Conservation (phyloP, 228 moss, liverwort and hornwort species). For the Sphagnum magellanicum region DNA sequence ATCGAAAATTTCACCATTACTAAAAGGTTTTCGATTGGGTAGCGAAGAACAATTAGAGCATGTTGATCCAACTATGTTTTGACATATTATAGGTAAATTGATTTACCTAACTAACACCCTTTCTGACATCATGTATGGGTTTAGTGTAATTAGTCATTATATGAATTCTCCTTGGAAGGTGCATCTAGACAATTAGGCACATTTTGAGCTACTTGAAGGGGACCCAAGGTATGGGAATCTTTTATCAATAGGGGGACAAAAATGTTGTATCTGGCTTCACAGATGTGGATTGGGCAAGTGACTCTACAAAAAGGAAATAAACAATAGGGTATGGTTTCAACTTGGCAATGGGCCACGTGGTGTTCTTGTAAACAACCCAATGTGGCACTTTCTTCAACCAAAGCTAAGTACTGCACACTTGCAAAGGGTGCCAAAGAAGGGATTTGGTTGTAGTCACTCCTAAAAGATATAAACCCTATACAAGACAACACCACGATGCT, state of each 20-base stretch:
- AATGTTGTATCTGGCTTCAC: background rate
- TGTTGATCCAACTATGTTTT: background rate
- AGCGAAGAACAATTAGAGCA: background rate
- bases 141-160: background rate
- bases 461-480: background rate
- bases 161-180: background rate
- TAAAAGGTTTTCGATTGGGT: background rate
- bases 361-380: background rate
- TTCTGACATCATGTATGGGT: background rate
- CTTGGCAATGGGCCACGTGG: background rate
- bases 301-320: slow-evolving; percentile 1
- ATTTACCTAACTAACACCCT: background rate
- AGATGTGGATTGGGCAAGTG: slow-evolving; percentile 7
- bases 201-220: background rate
- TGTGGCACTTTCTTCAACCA: background rate
- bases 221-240: background rate
- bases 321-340: background rate
- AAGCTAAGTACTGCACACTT: background rate
- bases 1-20: background rate
- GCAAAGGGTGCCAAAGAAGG: background rate
- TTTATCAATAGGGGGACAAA: background rate
- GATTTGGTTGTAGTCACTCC: background rate
- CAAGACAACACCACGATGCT: background rate
- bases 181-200: background rate
- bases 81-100: background rate